These are phyloP conservation scores for Ogataea pignaliae DNA, from an alignment of 805 yeast genomes.

Conservation along the genomic window DNA sequence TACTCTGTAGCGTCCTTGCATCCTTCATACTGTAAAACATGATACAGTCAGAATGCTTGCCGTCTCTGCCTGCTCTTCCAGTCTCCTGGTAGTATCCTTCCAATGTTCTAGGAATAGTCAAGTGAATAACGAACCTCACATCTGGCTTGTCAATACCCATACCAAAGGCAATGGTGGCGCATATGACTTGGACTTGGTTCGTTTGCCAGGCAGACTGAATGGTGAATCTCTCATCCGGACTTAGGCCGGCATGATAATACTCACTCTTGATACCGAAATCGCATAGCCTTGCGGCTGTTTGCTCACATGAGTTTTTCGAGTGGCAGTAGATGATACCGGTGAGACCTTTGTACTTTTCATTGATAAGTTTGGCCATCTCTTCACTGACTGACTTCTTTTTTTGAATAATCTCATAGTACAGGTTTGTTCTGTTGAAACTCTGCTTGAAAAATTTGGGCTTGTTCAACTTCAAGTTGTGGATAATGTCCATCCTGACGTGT, in stretches of 20 bases:
- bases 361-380: conserved; percentile 56
- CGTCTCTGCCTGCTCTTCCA: conserved; percentile 98
- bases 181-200: conserved; percentile 67
- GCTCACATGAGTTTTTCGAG: conserved; percentile 85
- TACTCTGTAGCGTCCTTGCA: conserved; percentile 66
- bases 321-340: conserved; percentile 94
- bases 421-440: conserved; percentile 86
- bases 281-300: conserved; percentile 57
- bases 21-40: conserved; percentile 79
- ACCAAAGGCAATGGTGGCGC: conserved; percentile 98
- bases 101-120: conserved; percentile 80
- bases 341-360: conserved; percentile 43
- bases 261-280: conserved; percentile 62
- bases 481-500: conserved; percentile 80
- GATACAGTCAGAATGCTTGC: conserved; percentile 73
- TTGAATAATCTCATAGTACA: conserved; percentile 69
- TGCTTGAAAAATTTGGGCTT: conserved; percentile 70
- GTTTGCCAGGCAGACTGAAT: conserved; percentile 85
- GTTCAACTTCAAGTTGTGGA: conserved; percentile 64
- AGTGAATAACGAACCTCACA: conserved; percentile 87
- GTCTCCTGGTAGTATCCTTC: conserved; percentile 98
- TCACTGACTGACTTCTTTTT: conserved; percentile 56
- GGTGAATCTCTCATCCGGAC: conserved; percentile 60
- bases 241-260: conserved; percentile 95
- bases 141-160: conserved; percentile 99